Conservation (phyloP, 495 filamentous ascomycete species). For the Aspergillus haitiensis region DNA sequence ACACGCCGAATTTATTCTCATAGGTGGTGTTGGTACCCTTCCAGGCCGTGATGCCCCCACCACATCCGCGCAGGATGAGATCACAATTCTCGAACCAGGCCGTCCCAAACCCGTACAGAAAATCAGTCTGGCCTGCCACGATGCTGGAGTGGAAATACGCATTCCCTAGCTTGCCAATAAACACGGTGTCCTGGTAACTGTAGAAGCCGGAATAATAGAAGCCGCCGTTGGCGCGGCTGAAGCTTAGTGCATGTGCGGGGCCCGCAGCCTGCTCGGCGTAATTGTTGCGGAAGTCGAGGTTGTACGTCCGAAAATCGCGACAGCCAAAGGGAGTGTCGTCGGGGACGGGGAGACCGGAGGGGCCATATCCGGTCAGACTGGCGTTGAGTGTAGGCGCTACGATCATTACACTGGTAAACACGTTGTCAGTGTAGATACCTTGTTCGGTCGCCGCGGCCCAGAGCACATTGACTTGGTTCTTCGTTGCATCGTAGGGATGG, state of each 20-base stretch:
- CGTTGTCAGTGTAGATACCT: constrained; percentile 56
- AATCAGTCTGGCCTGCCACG: constrained; percentile 61
- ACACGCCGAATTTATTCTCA: constrained; percentile 62
- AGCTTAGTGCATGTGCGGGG: constrained; percentile 54
- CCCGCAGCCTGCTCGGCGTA: constrained; percentile 51
- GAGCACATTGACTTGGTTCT: constrained; percentile 50
- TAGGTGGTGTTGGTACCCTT: constrained; percentile 65
- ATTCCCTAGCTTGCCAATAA: constrained; percentile 60
- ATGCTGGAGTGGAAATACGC: constrained; percentile 56
- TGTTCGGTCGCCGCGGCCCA: constrained; percentile 35
- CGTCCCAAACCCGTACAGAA: constrained; percentile 57
- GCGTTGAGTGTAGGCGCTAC: constrained; percentile 58
- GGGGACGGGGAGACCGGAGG: constrained; percentile 56
- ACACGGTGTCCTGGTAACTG: constrained; percentile 62
- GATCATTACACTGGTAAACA: constrained; percentile 54
- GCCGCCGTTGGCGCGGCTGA: constrained; percentile 56
- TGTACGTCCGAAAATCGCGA: constrained; percentile 57
- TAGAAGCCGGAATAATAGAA: constrained; percentile 61
- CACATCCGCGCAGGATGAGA: constrained; percentile 53
- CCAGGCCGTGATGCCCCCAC: constrained; percentile 64
- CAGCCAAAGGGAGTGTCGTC: constrained; percentile 60
- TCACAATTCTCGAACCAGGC: constrained; percentile 46
- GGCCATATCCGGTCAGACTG: constrained; percentile 54
- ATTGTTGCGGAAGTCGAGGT: constrained; percentile 59
- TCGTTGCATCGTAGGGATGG: constrained; percentile 31